A percentile compares a stretch with the other conserved stretches of the same genome.
Evolutionary conservation across 106 monocot species (phyloP).

Genomic region (Hemerocallis citrina): DNA sequence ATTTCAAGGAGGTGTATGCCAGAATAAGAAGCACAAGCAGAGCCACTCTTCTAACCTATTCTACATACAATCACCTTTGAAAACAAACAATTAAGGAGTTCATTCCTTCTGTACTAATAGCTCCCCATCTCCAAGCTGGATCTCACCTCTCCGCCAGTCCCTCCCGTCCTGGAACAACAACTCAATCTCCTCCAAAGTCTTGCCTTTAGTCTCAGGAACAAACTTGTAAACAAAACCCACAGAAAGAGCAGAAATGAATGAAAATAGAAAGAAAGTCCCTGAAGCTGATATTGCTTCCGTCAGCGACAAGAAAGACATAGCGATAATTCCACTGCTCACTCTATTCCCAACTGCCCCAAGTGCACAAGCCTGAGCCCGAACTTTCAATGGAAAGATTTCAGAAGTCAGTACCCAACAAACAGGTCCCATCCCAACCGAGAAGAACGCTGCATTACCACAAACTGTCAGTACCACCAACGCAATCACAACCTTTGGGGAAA

Average conservation of each 20-base stretch:
- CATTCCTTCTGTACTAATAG: slow-evolving; percentile 29
- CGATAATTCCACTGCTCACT: slow-evolving; percentile 30
- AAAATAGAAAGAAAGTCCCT: slow-evolving; percentile 22
- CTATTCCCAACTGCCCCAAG: slow-evolving; percentile 28
- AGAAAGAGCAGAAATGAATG: slow-evolving; percentile 16
- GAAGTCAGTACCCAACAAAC: slow-evolving; percentile 36
- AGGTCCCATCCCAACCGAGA: slow-evolving; percentile 33
- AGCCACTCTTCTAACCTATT: no score
- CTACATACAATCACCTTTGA: no score
- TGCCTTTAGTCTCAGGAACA: slow-evolving; percentile 83
- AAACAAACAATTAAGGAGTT: not conserved
- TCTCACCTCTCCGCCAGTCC: slow-evolving; percentile 36
- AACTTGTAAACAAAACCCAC: slow-evolving; percentile 19
- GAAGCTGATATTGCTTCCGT: slow-evolving; percentile 20
- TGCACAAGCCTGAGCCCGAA: slow-evolving; percentile 62
- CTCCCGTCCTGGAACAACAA: slow-evolving; percentile 16
- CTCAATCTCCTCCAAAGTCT: slow-evolving; percentile 34
- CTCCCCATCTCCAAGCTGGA: slow-evolving; percentile 78
- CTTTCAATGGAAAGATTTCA: slow-evolving; percentile 43
- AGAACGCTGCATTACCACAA: slow-evolving; percentile 33
- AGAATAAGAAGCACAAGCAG: no score
- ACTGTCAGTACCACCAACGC: slow-evolving; percentile 18
- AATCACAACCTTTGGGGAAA: slow-evolving; percentile 15
- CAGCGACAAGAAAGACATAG: slow-evolving; percentile 38
- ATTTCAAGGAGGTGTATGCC: no score